Conservation (phyloP, 306 rosid genomes). For the Fragaria ananassa region DNA sequence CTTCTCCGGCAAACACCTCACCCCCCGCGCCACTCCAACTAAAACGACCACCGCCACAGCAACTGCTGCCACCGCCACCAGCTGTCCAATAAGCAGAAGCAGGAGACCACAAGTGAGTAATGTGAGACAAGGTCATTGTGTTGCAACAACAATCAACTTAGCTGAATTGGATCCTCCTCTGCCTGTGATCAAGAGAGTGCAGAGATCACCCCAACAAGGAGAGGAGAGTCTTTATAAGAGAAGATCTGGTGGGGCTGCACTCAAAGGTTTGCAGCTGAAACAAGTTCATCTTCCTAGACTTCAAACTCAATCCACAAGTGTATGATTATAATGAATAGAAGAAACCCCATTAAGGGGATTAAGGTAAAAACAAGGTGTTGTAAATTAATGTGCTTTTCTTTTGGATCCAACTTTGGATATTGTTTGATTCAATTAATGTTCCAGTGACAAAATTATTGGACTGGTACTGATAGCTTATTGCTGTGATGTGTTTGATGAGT, state of each 20-base stretch:
- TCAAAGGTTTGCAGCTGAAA: slow-evolving; percentile 56
- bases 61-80: slow-evolving; percentile 11
- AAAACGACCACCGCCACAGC: slow-evolving; percentile 19
- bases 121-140: neutral
- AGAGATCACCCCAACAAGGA: slow-evolving; percentile 17
- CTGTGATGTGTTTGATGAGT: neutral
- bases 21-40: slow-evolving; percentile 1
- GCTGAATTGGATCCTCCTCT: slow-evolving; percentile 43
- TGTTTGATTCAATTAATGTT: slow-evolving; percentile 19
- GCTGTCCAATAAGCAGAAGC: slow-evolving; percentile 22
- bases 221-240: slow-evolving; percentile 64
- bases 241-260: slow-evolving; percentile 52
- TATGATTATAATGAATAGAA: slow-evolving; percentile 30
- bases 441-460: neutral
- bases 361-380: neutral
- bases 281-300: slow-evolving; percentile 45
- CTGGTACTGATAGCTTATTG: neutral
- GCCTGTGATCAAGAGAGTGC: slow-evolving; percentile 35
- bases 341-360: neutral
- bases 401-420: slow-evolving; percentile 9
- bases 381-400: neutral
- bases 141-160: slow-evolving; percentile 3
- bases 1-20: slow-evolving; percentile 57
- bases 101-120: slow-evolving; percentile 22
- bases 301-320: slow-evolving; percentile 55